Evolutionary conservation across 1,284 basidiomycete species (phyloP), one percentile per base, ranked within the genome.

Genomic region (Stereum hirsutum): DNA sequence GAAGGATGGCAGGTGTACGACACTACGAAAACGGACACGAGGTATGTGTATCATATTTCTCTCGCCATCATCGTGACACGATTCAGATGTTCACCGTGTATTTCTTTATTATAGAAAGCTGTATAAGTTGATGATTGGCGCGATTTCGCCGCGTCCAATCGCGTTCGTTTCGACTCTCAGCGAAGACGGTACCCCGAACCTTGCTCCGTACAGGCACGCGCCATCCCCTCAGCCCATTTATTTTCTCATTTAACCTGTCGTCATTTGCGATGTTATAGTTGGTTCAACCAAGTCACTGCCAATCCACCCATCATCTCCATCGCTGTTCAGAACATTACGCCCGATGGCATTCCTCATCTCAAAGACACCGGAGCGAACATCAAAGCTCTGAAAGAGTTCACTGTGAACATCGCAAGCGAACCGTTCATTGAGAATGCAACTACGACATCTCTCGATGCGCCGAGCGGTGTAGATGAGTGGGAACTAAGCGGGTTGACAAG

Each of bases 301-400:
- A 69, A 81, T 50, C 84, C 81, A 3, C 80, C 83, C 1, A 64
- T 80, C 42, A 54, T 87, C 50, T n/a, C n/a, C n/a, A n/a, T n/a
- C n/a, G n/a, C n/a, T n/a, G n/a, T n/a, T n/a, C n/a, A n/a, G n/a
- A n/a, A n/a, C n/a, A n/a, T n/a, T n/a, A n/a, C n/a, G n/a, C n/a
- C n/a, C n/a, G n/a, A n/a, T n/a, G n/a, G 80, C 78, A 3, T 75
- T 82, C 50, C 55, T 58, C 14, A 55, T 74, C 39, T 64, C 65
- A 78, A 79, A 62, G 80, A 88, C 54, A 80, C 79, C 4, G 66
- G 73, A 39, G 66, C 69, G 45, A 87, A 88, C 52, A 80, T 87
- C 49, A 60, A 73, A 35, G 60, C 62, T 1, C 79, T 75, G 5
- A 78, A 77, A 47, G 69, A 83, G 55, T 89, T 88, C 55, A 77